Percentiles rank a stretch among this genome's conserved stretches.
These are phyloP conservation scores for Venturia aucupariae DNA, from an alignment of 2,329 filamentous ascomycete species.

Conservation along the genomic window DNA sequence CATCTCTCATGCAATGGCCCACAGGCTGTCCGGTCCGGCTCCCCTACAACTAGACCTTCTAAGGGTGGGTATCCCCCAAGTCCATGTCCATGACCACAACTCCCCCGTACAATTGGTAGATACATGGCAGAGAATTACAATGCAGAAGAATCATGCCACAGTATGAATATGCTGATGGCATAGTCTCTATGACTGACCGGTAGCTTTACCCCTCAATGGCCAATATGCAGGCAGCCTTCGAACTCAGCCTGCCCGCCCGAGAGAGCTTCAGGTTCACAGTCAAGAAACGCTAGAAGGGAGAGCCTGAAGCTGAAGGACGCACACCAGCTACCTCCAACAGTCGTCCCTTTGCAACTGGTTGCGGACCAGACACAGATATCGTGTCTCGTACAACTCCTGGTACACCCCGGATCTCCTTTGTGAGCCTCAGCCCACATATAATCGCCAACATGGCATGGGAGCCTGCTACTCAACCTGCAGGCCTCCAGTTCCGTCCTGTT, in stretches of 20 bases:
- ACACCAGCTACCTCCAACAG: background rate
- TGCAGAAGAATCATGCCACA: background rate
- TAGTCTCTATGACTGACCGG: background rate
- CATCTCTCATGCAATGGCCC: background rate
- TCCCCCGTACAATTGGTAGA: background rate
- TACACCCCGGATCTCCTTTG: background rate
- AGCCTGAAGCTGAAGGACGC: background rate
- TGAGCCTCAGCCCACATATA: background rate
- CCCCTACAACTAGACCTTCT: background rate
- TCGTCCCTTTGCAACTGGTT: background rate
- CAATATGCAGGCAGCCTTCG: background rate
- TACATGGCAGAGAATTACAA: background rate
- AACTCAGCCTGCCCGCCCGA: background rate
- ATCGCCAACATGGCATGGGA: background rate
- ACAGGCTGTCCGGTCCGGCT: background rate
- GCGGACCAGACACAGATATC: background rate
- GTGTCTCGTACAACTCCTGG: background rate
- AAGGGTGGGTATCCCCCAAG: background rate
- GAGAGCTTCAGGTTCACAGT: background rate
- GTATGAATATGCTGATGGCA: background rate
- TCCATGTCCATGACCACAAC: background rate
- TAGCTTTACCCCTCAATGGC: slow-evolving; percentile 3
- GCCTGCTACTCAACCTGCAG: background rate
- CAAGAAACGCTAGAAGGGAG: background rate
- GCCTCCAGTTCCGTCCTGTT: background rate